A percentile compares a stretch with the other conserved stretches of the same genome.
Evolutionary conservation across 257 asterid species (phyloP).

Genomic region (Rhazya stricta): DNA sequence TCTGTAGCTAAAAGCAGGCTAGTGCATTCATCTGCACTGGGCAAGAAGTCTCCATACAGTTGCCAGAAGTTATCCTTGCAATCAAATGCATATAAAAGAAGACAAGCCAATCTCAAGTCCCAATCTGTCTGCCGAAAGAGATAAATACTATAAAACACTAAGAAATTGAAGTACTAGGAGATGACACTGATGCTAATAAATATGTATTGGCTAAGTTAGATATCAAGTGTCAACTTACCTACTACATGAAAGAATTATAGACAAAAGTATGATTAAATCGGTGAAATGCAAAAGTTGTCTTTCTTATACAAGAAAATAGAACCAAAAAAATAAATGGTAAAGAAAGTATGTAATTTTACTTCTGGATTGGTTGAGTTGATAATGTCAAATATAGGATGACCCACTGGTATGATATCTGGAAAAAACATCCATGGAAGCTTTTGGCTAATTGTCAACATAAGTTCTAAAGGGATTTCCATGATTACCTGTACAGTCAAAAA

Average conservation of each 20-base stretch:
- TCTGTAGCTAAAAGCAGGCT: slow-evolving; percentile 94
- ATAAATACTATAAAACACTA: slow-evolving; percentile 18
- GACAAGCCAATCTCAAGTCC: slow-evolving; percentile 95
- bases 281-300: not conserved
- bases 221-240: not conserved
- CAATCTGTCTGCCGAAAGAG: slow-evolving; percentile 77
- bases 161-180: not conserved
- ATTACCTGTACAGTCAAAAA: slow-evolving; percentile 57
- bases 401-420: slow-evolving; percentile 87
- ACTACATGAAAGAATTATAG: not conserved
- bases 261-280: slow-evolving; percentile 1
- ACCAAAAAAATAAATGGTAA: slow-evolving; percentile 17
- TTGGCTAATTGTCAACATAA: slow-evolving; percentile 90
- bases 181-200: slow-evolving; percentile 2
- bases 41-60: slow-evolving; percentile 92
- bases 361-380: slow-evolving; percentile 92
- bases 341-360: slow-evolving; percentile 40
- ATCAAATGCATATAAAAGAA: slow-evolving; percentile 78
- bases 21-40: slow-evolving; percentile 78
- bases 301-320: not conserved
- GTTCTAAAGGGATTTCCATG: slow-evolving; percentile 94
- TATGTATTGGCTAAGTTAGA: not conserved
- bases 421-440: slow-evolving; percentile 99
- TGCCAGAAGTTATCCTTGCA: slow-evolving; percentile 96
- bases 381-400: slow-evolving; percentile 94